Conservation (phyloP, 495 filamentous ascomycete genomes). For the Tuber brumale region DNA sequence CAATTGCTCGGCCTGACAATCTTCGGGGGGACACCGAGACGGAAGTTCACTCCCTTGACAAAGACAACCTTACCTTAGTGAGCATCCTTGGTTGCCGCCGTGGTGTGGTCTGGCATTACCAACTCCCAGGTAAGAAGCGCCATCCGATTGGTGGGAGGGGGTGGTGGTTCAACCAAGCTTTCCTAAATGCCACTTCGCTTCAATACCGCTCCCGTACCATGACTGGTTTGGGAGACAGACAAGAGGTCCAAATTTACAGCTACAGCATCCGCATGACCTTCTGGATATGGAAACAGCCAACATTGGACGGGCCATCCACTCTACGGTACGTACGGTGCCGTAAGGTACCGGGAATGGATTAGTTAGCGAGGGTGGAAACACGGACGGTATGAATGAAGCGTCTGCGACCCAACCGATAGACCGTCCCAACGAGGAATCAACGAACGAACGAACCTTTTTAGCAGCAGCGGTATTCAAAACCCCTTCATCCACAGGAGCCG, state of each 20-base stretch:
- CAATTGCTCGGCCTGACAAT: not conserved
- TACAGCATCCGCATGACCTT: not conserved
- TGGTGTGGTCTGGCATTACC: not conserved
- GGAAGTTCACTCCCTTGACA: not conserved
- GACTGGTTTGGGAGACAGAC: not conserved
- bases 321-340: not conserved
- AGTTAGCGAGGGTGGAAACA: not conserved
- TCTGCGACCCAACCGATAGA: too few relatives aligned
- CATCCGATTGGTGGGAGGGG: not conserved
- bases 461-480: not conserved
- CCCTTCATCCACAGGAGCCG: not conserved
- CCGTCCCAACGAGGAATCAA: not conserved
- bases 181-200: not conserved
- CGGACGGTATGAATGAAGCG: not conserved
- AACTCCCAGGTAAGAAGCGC: not conserved
- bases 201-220: not conserved
- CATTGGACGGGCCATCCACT: not conserved
- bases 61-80: not conserved
- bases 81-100: not conserved
- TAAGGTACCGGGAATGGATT: not conserved
- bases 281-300: not conserved
- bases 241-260: not conserved
- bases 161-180: not conserved
- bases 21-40: not conserved
- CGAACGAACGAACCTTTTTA: not conserved